Conservation (phyloP, 257 asterid species). For the Linderniella brevidens region DNA sequence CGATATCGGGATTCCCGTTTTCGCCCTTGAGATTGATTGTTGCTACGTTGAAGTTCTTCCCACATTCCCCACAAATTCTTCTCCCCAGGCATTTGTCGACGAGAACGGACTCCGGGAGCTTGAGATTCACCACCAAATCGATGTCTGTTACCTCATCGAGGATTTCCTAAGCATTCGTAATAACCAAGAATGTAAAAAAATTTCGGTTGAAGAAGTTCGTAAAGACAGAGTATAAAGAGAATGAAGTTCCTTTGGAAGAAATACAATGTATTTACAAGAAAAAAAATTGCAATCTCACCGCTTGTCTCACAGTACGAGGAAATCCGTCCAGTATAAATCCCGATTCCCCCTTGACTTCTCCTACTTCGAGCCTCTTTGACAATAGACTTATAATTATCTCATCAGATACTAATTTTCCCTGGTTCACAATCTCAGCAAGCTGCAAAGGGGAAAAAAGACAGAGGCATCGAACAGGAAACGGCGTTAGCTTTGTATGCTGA, state of each 20-base stretch:
- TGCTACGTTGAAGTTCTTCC: conserved; percentile 25
- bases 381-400: conserved; percentile 68
- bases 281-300: conserved; percentile 29
- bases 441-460: conserved; percentile 14
- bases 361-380: conserved; percentile 84
- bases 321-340: conserved; percentile 92
- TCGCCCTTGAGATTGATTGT: conserved; percentile 39
- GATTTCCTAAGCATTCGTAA: conserved; percentile 3
- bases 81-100: conserved; percentile 6
- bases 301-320: conserved; percentile 93
- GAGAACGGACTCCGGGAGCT: neutral
- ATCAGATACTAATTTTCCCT: conserved; percentile 90
- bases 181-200: too few species aligned
- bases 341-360: conserved; percentile 71
- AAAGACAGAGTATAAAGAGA: too few species aligned
- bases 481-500: neutral
- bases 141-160: conserved; percentile 3
- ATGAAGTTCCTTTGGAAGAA: too few species aligned
- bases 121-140: conserved; percentile 7
- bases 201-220: too few species aligned
- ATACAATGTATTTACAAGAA: too few species aligned
- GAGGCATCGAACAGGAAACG: neutral
- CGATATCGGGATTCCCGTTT: conserved; percentile 29
- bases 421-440: conserved; percentile 89
- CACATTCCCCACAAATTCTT: conserved; percentile 8